Percentiles rank a stretch among this genome's conserved stretches.
Evolutionary conservation across 352 stramenopile genomes (phyloP).

Genomic region (Phytophthora pistaciae): DNA sequence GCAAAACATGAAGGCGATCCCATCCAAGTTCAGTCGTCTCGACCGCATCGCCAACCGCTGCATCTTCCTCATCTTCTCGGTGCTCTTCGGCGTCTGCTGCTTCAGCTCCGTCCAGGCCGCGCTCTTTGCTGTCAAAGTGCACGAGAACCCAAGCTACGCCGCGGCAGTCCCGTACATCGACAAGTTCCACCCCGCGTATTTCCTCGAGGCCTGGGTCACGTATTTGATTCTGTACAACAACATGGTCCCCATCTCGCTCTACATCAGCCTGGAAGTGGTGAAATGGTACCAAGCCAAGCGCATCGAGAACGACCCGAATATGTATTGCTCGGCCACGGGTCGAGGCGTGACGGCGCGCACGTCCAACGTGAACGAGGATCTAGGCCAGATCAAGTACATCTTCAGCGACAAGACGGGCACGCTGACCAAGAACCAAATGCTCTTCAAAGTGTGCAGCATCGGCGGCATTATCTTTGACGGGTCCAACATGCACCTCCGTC

Average conservation of each 20-base stretch:
- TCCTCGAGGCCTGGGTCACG: slow-evolving; percentile 78
- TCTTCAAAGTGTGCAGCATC: slow-evolving; percentile 95
- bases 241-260: slow-evolving; percentile 97
- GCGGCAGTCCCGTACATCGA: slow-evolving; percentile 42
- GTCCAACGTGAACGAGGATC: slow-evolving; percentile 95
- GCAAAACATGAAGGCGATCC: slow-evolving; percentile 88
- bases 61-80: slow-evolving; percentile 86
- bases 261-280: slow-evolving; percentile 97
- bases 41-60: slow-evolving; percentile 84
- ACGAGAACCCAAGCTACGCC: slow-evolving; percentile 27
- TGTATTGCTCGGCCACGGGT: slow-evolving; percentile 60
- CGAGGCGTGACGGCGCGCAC: slow-evolving; percentile 88
- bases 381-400: slow-evolving; percentile 99
- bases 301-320: slow-evolving; percentile 89
- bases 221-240: slow-evolving; percentile 92
- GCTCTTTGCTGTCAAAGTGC: slow-evolving; percentile 51
- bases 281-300: slow-evolving; percentile 96
- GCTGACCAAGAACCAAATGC: slow-evolving; percentile 99
- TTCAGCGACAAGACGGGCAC: slow-evolving; percentile 99
- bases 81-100: slow-evolving; percentile 76
- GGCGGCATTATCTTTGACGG: slow-evolving; percentile 92
- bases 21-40: slow-evolving; percentile 87
- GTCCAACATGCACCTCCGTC: slow-evolving; percentile 63
- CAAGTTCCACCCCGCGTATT: slow-evolving; percentile 42
- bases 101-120: slow-evolving; percentile 73